Conservation (phyloP, 1,139 yeast genomes). For the Yamadazyma conglobata region DNA sequence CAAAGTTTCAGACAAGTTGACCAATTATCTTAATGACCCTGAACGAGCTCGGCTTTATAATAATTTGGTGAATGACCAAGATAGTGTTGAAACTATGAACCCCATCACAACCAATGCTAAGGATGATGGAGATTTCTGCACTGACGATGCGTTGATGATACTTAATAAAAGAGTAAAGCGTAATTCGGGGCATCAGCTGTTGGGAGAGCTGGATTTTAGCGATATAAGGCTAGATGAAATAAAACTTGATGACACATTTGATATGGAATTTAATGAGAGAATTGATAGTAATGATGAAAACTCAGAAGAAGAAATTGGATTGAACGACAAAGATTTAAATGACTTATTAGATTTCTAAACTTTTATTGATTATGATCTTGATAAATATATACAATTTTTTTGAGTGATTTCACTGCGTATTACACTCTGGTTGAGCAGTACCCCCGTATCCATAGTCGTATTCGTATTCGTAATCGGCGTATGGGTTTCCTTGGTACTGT, state of each 20-base stretch:
- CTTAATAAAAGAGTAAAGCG: neutral
- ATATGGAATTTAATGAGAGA: slow-evolving; percentile 5
- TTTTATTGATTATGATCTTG: too few species aligned
- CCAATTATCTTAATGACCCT: slow-evolving; percentile 10
- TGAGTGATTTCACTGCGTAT: slow-evolving; percentile 9
- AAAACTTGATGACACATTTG: slow-evolving; percentile 10
- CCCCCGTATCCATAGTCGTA: slow-evolving; percentile 6
- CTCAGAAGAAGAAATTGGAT: slow-evolving; percentile 24
- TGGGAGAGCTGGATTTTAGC: too few species aligned
- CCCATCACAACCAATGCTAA: neutral
- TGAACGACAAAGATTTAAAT: slow-evolving; percentile 32
- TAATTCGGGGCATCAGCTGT: slow-evolving; percentile 1
- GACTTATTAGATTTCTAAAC: slow-evolving; percentile 35
- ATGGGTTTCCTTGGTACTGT: slow-evolving; percentile 13
- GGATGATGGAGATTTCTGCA: neutral
- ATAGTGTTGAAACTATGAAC: slow-evolving; percentile 34
- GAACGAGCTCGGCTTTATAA: slow-evolving; percentile 15
- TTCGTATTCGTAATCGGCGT: slow-evolving; percentile 4
- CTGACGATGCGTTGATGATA: neutral
- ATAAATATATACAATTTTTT: neutral
- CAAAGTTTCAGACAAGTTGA: slow-evolving; percentile 9
- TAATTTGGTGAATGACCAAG: slow-evolving; percentile 25
- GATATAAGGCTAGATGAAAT: slow-evolving; percentile 7
- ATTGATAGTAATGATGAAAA: slow-evolving; percentile 1
- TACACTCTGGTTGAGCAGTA: slow-evolving; percentile 36